Conservation (phyloP, 805 yeast species). For the Lipomyces lipofer region DNA sequence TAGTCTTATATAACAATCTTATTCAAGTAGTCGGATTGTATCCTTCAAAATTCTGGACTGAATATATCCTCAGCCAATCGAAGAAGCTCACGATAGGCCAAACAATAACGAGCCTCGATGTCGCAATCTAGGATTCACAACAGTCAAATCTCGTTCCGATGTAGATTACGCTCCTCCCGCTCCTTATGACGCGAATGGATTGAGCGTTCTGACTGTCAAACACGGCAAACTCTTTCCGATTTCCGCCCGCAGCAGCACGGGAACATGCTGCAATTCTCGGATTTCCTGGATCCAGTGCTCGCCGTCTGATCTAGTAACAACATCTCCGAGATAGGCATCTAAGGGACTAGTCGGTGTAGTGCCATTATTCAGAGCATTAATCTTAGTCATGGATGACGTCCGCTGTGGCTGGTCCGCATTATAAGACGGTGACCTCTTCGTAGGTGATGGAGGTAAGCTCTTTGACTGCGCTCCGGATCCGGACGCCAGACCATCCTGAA, state of each 20-base stretch:
- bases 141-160: too few relatives aligned
- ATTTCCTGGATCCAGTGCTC: constrained; percentile 69
- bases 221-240: constrained; percentile 96
- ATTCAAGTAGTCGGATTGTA: too few relatives aligned
- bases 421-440: constrained; percentile 27
- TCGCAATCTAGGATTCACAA: too few relatives aligned
- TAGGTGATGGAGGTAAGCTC: constrained; percentile 40
- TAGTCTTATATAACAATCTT: neutral
- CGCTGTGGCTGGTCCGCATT: constrained; percentile 31
- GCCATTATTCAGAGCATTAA: constrained; percentile 24
- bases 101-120: too few relatives aligned
- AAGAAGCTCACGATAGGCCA: too few relatives aligned
- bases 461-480: constrained; percentile 28
- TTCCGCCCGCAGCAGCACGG: constrained; percentile 84
- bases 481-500: neutral
- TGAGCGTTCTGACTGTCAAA: constrained; percentile 83
- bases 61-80: too few relatives aligned
- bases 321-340: constrained; percentile 57
- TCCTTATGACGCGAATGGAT: constrained; percentile 59
- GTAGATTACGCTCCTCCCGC: too few relatives aligned
- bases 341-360: constrained; percentile 45
- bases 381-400: constrained; percentile 34
- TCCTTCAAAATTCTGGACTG: too few relatives aligned
- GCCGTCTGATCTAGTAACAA: constrained; percentile 58
- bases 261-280: constrained; percentile 72